A percentile compares a stretch with the other conserved stretches of the same genome.
Conservation (phyloP, 2,329 filamentous ascomycete species). For the Paecilomyces niveus region DNA sequence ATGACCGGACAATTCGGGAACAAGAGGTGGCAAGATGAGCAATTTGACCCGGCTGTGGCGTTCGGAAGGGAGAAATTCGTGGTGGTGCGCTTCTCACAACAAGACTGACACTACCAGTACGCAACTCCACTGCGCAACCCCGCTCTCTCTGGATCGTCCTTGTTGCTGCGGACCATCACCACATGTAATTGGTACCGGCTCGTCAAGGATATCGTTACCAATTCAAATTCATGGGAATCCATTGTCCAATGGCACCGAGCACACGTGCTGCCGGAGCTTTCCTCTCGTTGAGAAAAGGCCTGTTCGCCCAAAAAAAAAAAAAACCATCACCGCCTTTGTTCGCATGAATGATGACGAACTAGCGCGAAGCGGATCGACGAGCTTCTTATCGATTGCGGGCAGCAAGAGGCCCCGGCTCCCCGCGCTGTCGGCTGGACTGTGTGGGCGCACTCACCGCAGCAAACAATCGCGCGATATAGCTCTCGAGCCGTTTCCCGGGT, state of each 20-base stretch:
- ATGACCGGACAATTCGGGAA: background rate
- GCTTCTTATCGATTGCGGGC: background rate
- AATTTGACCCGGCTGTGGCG: background rate
- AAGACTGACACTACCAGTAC: background rate
- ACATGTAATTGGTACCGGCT: background rate
- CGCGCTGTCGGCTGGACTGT: background rate
- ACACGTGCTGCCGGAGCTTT: background rate
- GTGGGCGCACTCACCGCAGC: background rate
- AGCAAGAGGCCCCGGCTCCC: background rate
- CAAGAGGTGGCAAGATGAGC: background rate
- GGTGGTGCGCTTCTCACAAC: background rate
- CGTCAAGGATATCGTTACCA: background rate
- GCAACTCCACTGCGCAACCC: background rate
- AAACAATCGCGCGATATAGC: background rate
- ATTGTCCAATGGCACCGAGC: background rate
- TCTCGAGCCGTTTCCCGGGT: too few relatives aligned
- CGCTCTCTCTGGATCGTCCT: background rate
- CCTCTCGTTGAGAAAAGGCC: background rate
- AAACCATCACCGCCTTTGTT: background rate
- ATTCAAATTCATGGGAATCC: background rate
- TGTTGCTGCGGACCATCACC: background rate
- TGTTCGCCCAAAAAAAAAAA: too few relatives aligned
- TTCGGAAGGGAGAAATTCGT: background rate
- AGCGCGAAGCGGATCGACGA: background rate
- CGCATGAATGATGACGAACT: background rate